These are phyloP conservation scores for Licmophora abbreviata DNA, from an alignment of 108 stramenopile species.

Conservation along the genomic window DNA sequence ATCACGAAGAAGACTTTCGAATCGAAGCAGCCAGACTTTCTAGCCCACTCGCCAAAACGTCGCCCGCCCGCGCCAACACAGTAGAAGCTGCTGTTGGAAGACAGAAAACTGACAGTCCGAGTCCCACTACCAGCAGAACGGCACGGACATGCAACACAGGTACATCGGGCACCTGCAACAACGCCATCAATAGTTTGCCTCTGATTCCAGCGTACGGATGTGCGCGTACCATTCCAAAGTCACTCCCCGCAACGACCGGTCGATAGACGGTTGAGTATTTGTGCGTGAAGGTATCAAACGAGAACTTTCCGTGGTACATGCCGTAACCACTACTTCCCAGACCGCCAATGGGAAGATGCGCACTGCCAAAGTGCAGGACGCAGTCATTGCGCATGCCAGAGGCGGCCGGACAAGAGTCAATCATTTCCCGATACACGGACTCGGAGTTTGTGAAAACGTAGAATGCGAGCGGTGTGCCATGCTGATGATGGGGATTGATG, in stretches of 20 bases:
- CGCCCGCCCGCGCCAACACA: not conserved
- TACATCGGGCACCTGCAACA: not conserved
- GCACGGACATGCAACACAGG: not conserved
- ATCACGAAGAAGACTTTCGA: no score
- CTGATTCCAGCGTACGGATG: conserved; percentile 28
- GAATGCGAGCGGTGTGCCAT: conserved; percentile 55
- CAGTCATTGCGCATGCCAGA: conserved; percentile 57
- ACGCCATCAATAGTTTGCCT: conserved; percentile 4
- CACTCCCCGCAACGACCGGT: conserved; percentile 7
- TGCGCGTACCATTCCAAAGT: conserved; percentile 16
- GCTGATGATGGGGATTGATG: not conserved
- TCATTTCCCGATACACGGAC: conserved; percentile 30
- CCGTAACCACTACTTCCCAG: conserved; percentile 71
- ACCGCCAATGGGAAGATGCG: conserved; percentile 69
- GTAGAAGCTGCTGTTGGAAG: not conserved
- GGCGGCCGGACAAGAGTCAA: conserved; percentile 34
- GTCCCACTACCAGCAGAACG: not conserved
- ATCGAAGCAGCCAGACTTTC: no score
- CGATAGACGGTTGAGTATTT: conserved; percentile 15
- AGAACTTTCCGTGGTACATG: conserved; percentile 46
- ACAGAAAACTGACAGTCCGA: not conserved
- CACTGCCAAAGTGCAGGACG: conserved; percentile 35
- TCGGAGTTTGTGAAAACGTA: conserved; percentile 61
- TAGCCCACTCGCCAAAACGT: not conserved
- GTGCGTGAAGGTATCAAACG: conserved; percentile 80